Evolutionary conservation across 371 early-diverging fungal species (phyloP), one percentile per base, ranked within the genome.

Genomic region (Rhizopus sp.): DNA sequence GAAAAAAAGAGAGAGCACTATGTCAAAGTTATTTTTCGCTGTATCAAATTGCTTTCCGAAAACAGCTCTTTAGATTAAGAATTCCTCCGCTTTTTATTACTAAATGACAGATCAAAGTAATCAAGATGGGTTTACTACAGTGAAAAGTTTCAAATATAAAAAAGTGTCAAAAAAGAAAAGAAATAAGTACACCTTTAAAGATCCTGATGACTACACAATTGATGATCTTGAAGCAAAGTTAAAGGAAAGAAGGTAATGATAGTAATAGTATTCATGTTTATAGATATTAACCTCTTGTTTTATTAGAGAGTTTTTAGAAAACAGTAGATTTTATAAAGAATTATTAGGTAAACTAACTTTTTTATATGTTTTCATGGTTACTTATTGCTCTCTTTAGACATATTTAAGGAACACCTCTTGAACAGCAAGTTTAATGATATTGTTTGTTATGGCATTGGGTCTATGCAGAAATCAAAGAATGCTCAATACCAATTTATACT

Each of bases 361-460:
- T 7, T 15, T 30, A 15, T 15, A 31, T 29, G 5, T 47, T 32
- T 32, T 15, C 3, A 29, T 37, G 16, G 13, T 42, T 7, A n/a
- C 44, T 17, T 42, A 42, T 42, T 2, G 13, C 7, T 29, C 0
- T 39, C 32, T 49, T 9, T 63, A 73, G 71, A 39, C 29, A 46
- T 57, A 42, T 72, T 68, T 47, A 56, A 66, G 3, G 50, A 66
- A 15, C 53, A 69, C 31, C 50, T 78, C 4, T 16, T 64, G 1
- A 16, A 57, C 3, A 62, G 52, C 7, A 40, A 42, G n/a, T 62
- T 60, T 16, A 35, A 62, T 17, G 75, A 82, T 47, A 81, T 85
- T 57, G 69, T 88, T 0, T 86, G 86, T 49, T 88, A 87, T 57
- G 88, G 88, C 3, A 77, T 87, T 42, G 87, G 87, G 12, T 84